A percentile compares a stretch with the other conserved stretches of the same genome.
phyloP scores from a whole-genome alignment of 345 rosid genomes.

The Lagerstroemia speciosa region DNA sequence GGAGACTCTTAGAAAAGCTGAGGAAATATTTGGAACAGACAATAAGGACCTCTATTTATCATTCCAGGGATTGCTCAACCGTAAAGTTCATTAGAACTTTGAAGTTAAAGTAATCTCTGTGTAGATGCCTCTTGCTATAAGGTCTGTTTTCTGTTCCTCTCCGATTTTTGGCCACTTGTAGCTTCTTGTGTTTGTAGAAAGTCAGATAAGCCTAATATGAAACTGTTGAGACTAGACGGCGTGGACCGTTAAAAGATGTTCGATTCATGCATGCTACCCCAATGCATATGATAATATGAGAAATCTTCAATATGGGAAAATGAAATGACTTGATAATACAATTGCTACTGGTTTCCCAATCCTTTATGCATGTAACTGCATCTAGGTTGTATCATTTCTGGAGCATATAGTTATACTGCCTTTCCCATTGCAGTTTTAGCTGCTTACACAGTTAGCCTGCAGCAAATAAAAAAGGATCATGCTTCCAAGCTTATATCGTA shows the following conservation, averaged over 20 bases:
- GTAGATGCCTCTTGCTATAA: background rate
- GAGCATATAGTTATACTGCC: background rate
- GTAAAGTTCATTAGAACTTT: conserved; percentile 36
- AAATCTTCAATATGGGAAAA: background rate
- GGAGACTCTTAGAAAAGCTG: conserved; percentile 92
- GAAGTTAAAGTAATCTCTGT: background rate
- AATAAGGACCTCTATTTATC: conserved; percentile 73
- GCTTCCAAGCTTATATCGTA: too few relatives aligned
- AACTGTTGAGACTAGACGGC: background rate
- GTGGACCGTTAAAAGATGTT: background rate
- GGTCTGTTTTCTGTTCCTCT: background rate
- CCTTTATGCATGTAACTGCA: background rate
- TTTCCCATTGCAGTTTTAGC: background rate
- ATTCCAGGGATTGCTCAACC: conserved; percentile 78
- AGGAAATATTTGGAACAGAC: conserved; percentile 77
- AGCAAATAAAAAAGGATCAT: too few relatives aligned
- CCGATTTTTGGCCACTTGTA: background rate
- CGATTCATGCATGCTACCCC: background rate
- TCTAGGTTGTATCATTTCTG: background rate
- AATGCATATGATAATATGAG: background rate
- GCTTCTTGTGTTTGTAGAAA: too few relatives aligned
- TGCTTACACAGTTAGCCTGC: too few relatives aligned
- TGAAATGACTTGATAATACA: background rate
- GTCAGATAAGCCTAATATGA: background rate
- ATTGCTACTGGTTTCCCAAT: background rate